These are phyloP conservation scores for Pseudocercospora pini-densiflorae DNA, from an alignment of 2,329 filamentous ascomycete species.

Conservation along the genomic window DNA sequence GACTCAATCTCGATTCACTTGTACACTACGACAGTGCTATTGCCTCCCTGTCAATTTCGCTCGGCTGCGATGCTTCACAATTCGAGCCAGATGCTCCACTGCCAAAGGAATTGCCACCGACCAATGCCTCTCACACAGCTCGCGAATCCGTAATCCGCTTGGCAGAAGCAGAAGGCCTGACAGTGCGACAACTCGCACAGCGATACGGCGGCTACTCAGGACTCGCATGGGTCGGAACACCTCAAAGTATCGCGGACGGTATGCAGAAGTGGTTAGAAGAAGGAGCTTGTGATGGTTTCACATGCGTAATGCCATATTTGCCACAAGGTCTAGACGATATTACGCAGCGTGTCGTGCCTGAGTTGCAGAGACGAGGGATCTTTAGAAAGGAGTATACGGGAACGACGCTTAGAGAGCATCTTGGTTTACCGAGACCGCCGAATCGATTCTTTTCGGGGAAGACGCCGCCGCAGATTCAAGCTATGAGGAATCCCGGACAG, in stretches of 20 bases:
- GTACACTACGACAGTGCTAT: constrained; percentile 35
- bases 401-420: constrained; percentile 31
- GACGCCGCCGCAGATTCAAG: constrained; percentile 19
- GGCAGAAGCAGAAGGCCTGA: constrained; percentile 30
- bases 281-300: constrained; percentile 34
- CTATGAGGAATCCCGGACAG: constrained; percentile 17
- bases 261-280: constrained; percentile 31
- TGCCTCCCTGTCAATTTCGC: constrained; percentile 28
- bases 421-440: constrained; percentile 30
- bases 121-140: constrained; percentile 32
- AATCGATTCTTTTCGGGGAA: constrained; percentile 31
- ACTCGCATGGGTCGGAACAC: constrained; percentile 30
- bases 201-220: constrained; percentile 32
- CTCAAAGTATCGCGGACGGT: constrained; percentile 30
- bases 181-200: constrained; percentile 33
- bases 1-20: constrained; percentile 31
- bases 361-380: constrained; percentile 29
- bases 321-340: constrained; percentile 35
- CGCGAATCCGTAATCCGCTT: constrained; percentile 28
- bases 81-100: constrained; percentile 31
- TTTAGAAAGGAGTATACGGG: constrained; percentile 33
- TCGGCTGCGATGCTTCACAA: constrained; percentile 31
- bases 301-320: constrained; percentile 31
- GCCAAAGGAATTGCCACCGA: constrained; percentile 30
- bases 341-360: constrained; percentile 30